These are phyloP conservation scores for Xylaria sp. DNA, from an alignment of 2,329 filamentous ascomycete species.

Conservation along the genomic window DNA sequence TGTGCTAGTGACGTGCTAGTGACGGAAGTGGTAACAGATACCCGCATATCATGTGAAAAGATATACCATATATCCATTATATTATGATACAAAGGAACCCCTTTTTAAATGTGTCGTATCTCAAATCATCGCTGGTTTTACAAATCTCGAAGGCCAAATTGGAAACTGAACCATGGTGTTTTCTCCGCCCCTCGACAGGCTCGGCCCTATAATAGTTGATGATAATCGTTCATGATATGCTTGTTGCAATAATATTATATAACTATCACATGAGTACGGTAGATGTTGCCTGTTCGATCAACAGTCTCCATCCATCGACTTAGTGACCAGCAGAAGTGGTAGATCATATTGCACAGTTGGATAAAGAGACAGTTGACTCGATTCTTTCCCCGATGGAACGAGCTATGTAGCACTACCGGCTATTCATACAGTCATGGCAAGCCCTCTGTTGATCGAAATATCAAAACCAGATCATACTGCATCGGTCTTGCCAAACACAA, in stretches of 20 bases:
- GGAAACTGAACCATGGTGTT: neutral
- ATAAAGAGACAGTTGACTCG: neutral
- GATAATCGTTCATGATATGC: neutral
- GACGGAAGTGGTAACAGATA: conserved; percentile 1
- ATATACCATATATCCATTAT: neutral
- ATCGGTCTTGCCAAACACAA: neutral
- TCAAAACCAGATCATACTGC: neutral
- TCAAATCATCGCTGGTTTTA: neutral
- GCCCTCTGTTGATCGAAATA: neutral
- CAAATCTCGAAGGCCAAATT: neutral
- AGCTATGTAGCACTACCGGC: neutral
- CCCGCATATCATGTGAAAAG: conserved; percentile 2
- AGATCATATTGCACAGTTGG: neutral
- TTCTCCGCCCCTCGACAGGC: neutral
- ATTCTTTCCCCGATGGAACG: neutral
- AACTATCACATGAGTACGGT: neutral
- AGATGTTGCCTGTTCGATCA: neutral
- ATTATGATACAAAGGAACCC: neutral
- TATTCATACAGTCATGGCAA: neutral
- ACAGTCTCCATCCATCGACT: neutral
- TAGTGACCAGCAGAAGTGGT: neutral
- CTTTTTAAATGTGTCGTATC: neutral
- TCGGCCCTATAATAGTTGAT: neutral
- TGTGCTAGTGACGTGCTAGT: neutral
- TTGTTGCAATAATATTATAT: neutral